These are phyloP conservation scores for Melastoma candidum DNA, from an alignment of 441 rosid species.

Conservation along the genomic window DNA sequence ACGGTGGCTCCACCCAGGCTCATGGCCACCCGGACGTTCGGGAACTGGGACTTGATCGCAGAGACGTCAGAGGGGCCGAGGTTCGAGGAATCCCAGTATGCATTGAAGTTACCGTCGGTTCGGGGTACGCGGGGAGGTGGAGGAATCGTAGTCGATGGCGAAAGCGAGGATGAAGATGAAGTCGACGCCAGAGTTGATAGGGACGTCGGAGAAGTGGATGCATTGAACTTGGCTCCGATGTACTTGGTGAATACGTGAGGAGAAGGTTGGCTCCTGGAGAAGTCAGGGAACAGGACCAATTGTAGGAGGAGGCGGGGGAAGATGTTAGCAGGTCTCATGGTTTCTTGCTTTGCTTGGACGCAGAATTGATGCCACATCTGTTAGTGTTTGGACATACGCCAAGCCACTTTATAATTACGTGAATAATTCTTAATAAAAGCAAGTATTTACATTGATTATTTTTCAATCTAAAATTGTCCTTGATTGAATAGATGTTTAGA, in stretches of 20 bases:
- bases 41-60: conserved; percentile 20
- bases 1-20: conserved; percentile 34
- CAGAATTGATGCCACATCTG: too few species aligned
- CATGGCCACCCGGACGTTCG: conserved; percentile 31
- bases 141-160: conserved; percentile 31
- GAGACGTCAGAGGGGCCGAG: conserved; percentile 31
- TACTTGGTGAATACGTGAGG: conserved; percentile 23
- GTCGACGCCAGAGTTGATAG: conserved; percentile 18
- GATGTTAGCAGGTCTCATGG: too few species aligned
- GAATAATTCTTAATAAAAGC: too few species aligned
- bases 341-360: too few species aligned
- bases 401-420: too few species aligned
- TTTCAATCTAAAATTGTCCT: too few species aligned
- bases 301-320: too few species aligned
- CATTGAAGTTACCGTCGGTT: conserved; percentile 31
- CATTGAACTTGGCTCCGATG: conserved; percentile 35
- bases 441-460: too few species aligned
- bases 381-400: too few species aligned
- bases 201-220: conserved; percentile 29
- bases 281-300: too few species aligned
- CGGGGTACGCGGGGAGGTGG: conserved; percentile 22
- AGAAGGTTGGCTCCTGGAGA: too few species aligned
- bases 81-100: conserved; percentile 32
- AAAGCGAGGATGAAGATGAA: conserved; percentile 38
- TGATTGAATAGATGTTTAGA: too few species aligned